Base-by-base conservation (phyloP, 2,329 filamentous ascomycete species). In the Colletotrichum costaricense region DNA sequence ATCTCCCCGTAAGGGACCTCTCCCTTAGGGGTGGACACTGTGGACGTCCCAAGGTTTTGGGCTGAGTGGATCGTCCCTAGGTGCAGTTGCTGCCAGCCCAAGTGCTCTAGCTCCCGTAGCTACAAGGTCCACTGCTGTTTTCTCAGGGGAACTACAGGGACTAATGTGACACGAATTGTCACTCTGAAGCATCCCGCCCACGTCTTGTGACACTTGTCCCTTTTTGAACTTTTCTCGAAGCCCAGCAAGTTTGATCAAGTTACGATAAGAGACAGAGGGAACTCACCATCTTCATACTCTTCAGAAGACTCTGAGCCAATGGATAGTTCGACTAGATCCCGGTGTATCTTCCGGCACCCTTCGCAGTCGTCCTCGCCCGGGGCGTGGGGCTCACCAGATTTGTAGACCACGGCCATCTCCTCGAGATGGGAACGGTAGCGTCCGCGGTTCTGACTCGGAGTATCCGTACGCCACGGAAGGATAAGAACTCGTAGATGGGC, bases 221-320 rank as follows among this genome's bases (percentile, higher is more conserved):
- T 35, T 12, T 28, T 19, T 42, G 14, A 30, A 38, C 60, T 28
- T 14, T 55, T 0, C 4, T 19, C 14, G 7, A 5, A 12, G 5
- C 22, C 12, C 1, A 56, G 4, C 33, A 22, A 9, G n/a, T 2
- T 8, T 24, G 35, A 11, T 19, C 56, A 16, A 28, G 7, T 8
- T 42, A 42, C 38, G 0, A 19, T 19, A 52, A n/a, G 1, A 33
- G 28, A 62, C 46, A 5, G 35, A 49, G 33, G 11, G 0, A 52
- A 58, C 72, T 67, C 38, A 74, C 72, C 72, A 56, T 75, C 69
- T 33, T 73, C 73, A 26, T 73, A 66, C 28, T 75, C 72, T 22
- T 66, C 64, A 28, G 54, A 71, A 8, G 58, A 49, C 49, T 72
- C 59, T 7, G 70, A 73, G 33, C 49, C 60, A 55, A 38, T 26